Conservation (phyloP, 2,329 filamentous ascomycete species). For the Colletotrichum zoysiae region DNA sequence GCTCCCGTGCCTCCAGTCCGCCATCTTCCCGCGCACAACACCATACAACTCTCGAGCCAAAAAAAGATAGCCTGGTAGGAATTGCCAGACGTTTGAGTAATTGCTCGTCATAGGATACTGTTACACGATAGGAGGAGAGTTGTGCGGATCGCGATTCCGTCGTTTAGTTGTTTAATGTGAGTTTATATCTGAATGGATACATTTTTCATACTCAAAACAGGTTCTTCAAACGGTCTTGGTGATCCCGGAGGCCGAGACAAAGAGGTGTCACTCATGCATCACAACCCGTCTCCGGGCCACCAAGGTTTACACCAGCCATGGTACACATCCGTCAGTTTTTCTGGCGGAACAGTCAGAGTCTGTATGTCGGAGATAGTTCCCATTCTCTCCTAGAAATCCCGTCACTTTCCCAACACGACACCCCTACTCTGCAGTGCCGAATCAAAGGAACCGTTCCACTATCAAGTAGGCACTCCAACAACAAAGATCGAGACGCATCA, state of each 20-base stretch:
- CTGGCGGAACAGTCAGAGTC: neutral
- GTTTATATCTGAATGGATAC: no score
- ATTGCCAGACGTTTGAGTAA: no score
- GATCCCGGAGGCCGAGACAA: slow-evolving; percentile 44
- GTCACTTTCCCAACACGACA: no score
- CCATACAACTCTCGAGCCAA: neutral
- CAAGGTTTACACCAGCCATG: neutral
- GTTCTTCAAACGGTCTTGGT: neutral
- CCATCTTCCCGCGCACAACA: neutral
- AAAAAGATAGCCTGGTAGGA: neutral
- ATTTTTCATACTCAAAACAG: no score
- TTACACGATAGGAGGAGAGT: no score
- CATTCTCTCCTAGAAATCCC: no score
- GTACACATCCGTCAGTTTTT: neutral
- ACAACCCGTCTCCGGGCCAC: neutral
- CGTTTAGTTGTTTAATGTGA: no score
- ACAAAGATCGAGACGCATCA: neutral
- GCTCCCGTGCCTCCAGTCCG: neutral
- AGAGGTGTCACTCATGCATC: neutral
- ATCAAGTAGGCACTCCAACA: neutral
- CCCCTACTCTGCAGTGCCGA: no score
- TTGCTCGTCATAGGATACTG: rapidly evolving
- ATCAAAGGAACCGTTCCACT: neutral
- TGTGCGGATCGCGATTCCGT: no score
- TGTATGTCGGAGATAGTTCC: neutral